Evolutionary conservation across 331 rosid species (phyloP).

Genomic region (Quercus lobata): DNA sequence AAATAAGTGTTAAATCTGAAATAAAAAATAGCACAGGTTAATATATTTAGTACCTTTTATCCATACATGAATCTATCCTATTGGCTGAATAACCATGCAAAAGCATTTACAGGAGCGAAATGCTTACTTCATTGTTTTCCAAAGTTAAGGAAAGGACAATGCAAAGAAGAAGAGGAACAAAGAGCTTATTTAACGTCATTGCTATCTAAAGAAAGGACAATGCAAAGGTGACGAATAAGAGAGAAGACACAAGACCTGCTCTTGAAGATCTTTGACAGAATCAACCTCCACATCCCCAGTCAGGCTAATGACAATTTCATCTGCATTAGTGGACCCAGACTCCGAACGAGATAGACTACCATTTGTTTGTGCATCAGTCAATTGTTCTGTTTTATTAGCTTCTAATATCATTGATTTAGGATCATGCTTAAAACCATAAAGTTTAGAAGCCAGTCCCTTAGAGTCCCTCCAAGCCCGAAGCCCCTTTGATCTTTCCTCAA

Average conservation of each 20-base stretch:
- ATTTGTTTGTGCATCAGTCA: constrained; percentile 30
- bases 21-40: too few species aligned
- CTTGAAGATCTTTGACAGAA: constrained; percentile 79
- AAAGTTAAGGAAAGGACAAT: neutral
- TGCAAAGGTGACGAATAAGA: neutral
- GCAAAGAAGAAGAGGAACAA: neutral
- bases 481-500: constrained; percentile 94
- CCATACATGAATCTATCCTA: neutral
- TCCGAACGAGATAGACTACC: constrained; percentile 66
- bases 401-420: constrained; percentile 47
- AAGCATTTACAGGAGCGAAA: neutral
- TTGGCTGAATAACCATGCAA: neutral
- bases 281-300: constrained; percentile 83
- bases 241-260: constrained; percentile 60
- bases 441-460: constrained; percentile 86
- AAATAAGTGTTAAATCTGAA: too few species aligned
- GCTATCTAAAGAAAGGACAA: neutral
- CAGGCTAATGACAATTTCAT: constrained; percentile 71
- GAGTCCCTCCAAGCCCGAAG: constrained; percentile 81
- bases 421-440: constrained; percentile 72
- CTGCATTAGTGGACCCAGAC: constrained; percentile 86
- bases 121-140: constrained; percentile 8
- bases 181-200: constrained; percentile 15
- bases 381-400: constrained; percentile 41
- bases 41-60: neutral